Conservation (phyloP, 768 basidiomycete species). For the Rhodotorula graminis region DNA sequence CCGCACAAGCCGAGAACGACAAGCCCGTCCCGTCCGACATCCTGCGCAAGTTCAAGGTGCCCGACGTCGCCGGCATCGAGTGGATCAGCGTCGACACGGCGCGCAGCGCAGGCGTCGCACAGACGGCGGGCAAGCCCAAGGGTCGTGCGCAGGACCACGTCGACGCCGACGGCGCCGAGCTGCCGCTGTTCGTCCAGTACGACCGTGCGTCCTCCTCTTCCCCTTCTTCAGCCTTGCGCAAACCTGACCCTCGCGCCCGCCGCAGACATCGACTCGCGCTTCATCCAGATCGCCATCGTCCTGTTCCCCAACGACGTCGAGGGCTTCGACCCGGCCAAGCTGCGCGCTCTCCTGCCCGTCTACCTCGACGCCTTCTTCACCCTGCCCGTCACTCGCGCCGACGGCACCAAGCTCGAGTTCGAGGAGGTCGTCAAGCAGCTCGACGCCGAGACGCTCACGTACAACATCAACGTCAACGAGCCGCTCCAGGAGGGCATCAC, state of each 20-base stretch:
- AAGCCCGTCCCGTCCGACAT: conserved; percentile 73
- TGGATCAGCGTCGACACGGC: conserved; percentile 76
- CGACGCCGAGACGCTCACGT: conserved; percentile 84
- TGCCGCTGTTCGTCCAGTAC: conserved; percentile 89
- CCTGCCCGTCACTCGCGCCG: conserved; percentile 66
- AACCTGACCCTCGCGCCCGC: neutral
- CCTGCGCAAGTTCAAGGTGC: conserved; percentile 80
- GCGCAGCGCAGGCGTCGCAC: conserved; percentile 58
- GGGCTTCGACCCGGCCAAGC: conserved; percentile 48
- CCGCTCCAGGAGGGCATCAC: conserved; percentile 67
- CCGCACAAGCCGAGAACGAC: conserved; percentile 81
- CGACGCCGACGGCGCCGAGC: conserved; percentile 59
- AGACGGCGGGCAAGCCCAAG: conserved; percentile 9
- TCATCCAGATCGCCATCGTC: conserved; percentile 72
- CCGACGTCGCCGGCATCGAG: conserved; percentile 79
- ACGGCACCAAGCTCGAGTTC: conserved; percentile 67
- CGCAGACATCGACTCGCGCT: conserved; percentile 67
- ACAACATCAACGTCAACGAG: conserved; percentile 67
- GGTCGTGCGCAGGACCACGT: conserved; percentile 60
- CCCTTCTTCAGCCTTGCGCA: rapidly evolving
- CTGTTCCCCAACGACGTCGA: conserved; percentile 73
- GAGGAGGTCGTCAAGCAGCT: conserved; percentile 88
- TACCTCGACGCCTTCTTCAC: conserved; percentile 84
- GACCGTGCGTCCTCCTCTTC: conserved; percentile 52
- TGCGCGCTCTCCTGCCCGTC: conserved; percentile 70